Conservation (phyloP, 148 eudicot species). For the Rhododendron williamsianum region DNA sequence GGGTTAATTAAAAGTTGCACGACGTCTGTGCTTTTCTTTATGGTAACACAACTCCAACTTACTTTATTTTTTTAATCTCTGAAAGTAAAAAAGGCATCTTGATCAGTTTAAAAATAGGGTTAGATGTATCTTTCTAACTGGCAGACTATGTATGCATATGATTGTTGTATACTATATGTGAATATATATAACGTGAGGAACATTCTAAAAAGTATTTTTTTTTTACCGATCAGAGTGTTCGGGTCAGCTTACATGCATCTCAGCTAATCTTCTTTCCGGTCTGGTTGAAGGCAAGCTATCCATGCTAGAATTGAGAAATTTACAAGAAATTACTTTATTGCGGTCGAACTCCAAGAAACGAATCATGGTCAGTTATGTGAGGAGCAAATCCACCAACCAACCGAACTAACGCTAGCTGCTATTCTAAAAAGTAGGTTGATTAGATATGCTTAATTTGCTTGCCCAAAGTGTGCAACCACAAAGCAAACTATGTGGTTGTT, state of each 20-base stretch:
- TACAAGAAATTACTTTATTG: too few relatives aligned
- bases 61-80: not conserved
- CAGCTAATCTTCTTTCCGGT: not conserved
- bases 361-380: too few relatives aligned
- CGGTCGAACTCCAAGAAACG: not conserved
- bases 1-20: not conserved
- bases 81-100: not conserved
- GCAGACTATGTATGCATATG: not conserved
- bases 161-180: not conserved
- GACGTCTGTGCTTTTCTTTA: not conserved
- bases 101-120: not conserved
- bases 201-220: not conserved
- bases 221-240: not conserved
- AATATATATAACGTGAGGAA: not conserved
- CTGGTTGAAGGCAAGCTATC: not conserved
- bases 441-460: not conserved
- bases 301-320: not conserved
- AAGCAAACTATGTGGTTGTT: too few relatives aligned
- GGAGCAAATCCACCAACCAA: too few relatives aligned
- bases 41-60: not conserved
- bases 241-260: not conserved
- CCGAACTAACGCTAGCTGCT: not conserved
- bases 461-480: not conserved
- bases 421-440: too few relatives aligned
- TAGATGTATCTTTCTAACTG: not conserved